Base-by-base conservation (phyloP, 768 basidiomycete genomes). In the Dacryopinax spathularia region DNA sequence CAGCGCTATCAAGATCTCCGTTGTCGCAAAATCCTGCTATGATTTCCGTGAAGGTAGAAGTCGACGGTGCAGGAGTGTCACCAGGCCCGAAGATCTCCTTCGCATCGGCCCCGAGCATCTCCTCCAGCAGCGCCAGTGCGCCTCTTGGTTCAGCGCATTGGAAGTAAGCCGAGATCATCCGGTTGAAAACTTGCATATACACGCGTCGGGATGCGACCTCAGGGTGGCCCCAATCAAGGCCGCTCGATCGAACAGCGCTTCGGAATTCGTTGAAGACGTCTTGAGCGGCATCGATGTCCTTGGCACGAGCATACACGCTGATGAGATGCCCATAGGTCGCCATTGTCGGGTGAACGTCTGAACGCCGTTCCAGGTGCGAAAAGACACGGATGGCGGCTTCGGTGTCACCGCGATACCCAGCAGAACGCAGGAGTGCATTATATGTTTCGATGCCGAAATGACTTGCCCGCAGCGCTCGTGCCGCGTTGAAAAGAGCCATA, bases 151-250 rank as follows among this genome's bases (percentile, higher is more conserved):
- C 74, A 1, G 84, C 84, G 36, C 77, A 80, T 36, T 76, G 78
- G 77, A 93, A 86, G 72, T 88, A 86, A 0, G 84, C 80, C 59
- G 83, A 78, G 34, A 93, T 83, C 85, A 91, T 89, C 68, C 80
- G 77, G 67, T 89, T 88, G 83, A 83, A 91, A 1, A 85, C 75
- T 36, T 76, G 70, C 44, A 86, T 74, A 60, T 80, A 78, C 22
- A 75, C 73, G 33, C 65, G 33, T 36, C 66, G 13, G 60, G 25
- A 22, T 34, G 35, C 60, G 10, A 65, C 4, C 48, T 63, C 27
- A 31, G 3, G 27, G 34, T 34, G 27, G 65, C 68, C 25, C 72
- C 76, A 75, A 9, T 67, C 66, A 9, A 86, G 66, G 7, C 70
- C 72, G 7, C 78, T 79, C 0, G 70, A 69, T 12, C 73, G 66